phyloP scores from a whole-genome alignment of 257 asterid genomes.

The Rauvolfia tetraphylla region DNA sequence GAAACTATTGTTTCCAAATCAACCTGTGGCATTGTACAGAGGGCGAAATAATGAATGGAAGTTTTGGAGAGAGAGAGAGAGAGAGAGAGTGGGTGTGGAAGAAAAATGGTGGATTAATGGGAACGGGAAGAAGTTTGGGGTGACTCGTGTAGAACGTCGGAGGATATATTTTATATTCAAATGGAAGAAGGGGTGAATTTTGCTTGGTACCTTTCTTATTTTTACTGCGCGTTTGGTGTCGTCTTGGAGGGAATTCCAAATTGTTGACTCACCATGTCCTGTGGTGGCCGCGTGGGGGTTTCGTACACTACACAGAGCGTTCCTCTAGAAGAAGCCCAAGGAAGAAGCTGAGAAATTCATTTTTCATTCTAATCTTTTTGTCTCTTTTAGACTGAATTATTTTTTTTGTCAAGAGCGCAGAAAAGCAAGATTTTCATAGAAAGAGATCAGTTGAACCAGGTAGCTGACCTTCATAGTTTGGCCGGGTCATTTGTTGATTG shows the following conservation, averaged over 20 bases:
- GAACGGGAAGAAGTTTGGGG: constrained; percentile 17
- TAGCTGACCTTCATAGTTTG: no score
- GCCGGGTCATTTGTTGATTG: no score
- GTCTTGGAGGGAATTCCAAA: background rate
- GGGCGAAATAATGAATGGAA: constrained; percentile 10
- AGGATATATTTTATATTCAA: no score
- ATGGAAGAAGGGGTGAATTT: background rate
- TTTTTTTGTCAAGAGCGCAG: background rate
- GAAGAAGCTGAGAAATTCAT: background rate
- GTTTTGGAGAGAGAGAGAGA: background rate
- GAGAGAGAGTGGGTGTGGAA: background rate
- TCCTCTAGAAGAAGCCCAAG: constrained; percentile 11
- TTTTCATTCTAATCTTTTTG: background rate
- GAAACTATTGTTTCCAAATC: constrained; percentile 52
- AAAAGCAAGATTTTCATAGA: no score
- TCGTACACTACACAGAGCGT: background rate
- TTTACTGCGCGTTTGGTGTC: background rate
- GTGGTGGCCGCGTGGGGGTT: constrained; percentile 15
- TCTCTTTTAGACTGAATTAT: background rate
- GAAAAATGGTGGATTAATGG: constrained; percentile 4
- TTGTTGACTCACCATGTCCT: background rate
- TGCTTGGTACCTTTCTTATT: background rate
- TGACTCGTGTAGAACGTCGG: background rate
- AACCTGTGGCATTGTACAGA: constrained; percentile 51
- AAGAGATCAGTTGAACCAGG: no score